Percentiles rank a stretch among this genome's conserved stretches.
Evolutionary conservation across 1,284 basidiomycete genomes (phyloP).

Genomic region (Cryptococcus sp.): DNA sequence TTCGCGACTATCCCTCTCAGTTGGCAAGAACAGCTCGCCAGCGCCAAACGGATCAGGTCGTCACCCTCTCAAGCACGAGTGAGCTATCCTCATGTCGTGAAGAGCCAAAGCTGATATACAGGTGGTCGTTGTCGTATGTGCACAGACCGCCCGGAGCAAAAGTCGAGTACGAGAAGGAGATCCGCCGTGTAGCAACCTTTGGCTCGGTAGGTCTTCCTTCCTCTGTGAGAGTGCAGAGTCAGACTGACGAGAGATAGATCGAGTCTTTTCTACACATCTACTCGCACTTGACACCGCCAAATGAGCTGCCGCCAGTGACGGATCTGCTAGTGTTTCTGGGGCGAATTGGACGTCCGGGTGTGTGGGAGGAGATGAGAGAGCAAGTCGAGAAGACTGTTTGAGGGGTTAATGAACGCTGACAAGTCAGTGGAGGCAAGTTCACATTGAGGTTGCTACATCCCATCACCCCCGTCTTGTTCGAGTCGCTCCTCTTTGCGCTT

Average conservation of each 20-base stretch:
- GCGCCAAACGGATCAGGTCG: constrained; percentile 21
- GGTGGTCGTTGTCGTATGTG: constrained; percentile 48
- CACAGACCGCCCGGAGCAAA: constrained; percentile 46
- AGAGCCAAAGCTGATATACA: constrained; percentile 7
- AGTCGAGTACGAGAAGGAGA: constrained; percentile 48
- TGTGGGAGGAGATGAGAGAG: constrained; percentile 48
- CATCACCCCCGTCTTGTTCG: constrained; percentile 42
- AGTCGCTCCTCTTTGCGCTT: constrained; percentile 40
- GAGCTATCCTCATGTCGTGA: constrained; percentile 12
- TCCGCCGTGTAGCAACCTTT: constrained; percentile 46
- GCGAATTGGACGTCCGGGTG: constrained; percentile 42
- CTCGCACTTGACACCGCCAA: constrained; percentile 44
- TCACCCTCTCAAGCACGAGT: constrained; percentile 46
- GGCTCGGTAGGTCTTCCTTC: constrained; percentile 37
- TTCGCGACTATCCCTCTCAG: constrained; percentile 39
- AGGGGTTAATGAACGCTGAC: not conserved
- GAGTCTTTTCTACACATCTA: constrained; percentile 48
- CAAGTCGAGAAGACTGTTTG: constrained; percentile 16
- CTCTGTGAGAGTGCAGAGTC: not conserved
- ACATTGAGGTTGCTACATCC: constrained; percentile 44
- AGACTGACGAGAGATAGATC: constrained; percentile 28
- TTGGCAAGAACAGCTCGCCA: constrained; percentile 23
- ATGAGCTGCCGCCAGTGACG: constrained; percentile 45
- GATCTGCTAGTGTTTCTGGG: constrained; percentile 45
- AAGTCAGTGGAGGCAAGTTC: constrained; percentile 38